Base-by-base conservation (phyloP, 1,139 yeast species). In the Scheffersomyces lignicola region DNA sequence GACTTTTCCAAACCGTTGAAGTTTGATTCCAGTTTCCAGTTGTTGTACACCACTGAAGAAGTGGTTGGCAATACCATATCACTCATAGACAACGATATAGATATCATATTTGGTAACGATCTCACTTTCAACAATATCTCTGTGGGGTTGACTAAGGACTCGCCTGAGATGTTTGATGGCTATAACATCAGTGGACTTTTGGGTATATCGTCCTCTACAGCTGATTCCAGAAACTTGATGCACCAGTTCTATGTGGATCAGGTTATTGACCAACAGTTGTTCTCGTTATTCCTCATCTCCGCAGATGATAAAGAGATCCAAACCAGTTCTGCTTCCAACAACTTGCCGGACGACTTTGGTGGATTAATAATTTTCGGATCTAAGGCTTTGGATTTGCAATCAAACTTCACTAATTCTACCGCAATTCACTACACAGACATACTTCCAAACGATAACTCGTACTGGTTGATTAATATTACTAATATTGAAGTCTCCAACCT, bases 101-200 rank as follows among this genome's bases (percentile, higher is more conserved):
- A 58, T 11, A 56, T 77, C 35, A 68, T 73, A 12, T 38, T 47
- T 16, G 36, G 41, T 29, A 33, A 42, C 14, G 72, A 69, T 8
- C 55, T 69, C 20, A 57, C 63, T 6, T 56, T 75, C 3, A 47
- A 57, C 32, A 60, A 68, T 37, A 67, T 76, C 44, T 56, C 67
- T 15, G 66, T 80, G 43, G 87, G 87, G 9, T 62, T 73, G 17
- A 83, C 86, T 1, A 48, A 56, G 11, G 40, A 60, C 4, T 80
- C 78, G 2, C 85, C 85, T 3, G 63, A 62, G 24, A 67, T 78
- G 37, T 80, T 81, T 43, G 60, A 62, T 10, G 61, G 65, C 11
- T 80, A 76, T 51, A 65, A 73, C 10, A 72, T 79, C 27, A 76
- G 79, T 47, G 87, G 88, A 9, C 72, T 80, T 30, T 54, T 81